These are phyloP conservation scores for Vigna radiata DNA, from an alignment of 306 rosid genomes.

Conservation along the genomic window DNA sequence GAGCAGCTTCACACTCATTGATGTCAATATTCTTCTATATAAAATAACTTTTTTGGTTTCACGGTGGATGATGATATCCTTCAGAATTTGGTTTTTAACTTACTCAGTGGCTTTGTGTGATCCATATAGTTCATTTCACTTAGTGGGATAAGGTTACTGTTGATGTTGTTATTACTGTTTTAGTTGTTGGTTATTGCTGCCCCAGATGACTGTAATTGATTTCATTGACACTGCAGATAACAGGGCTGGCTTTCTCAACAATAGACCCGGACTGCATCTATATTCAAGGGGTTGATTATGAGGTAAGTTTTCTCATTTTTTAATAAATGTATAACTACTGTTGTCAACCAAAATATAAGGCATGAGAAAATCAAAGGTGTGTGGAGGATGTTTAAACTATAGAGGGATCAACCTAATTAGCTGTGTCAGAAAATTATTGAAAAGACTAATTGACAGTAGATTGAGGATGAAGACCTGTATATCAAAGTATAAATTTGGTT, in stretches of 20 bases:
- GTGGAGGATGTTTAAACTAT: not conserved
- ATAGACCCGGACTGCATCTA: conserved; percentile 73
- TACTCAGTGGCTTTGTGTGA: not conserved
- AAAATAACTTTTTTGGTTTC: not conserved
- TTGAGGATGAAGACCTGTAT: conserved; percentile 14
- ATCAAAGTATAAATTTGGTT: conserved; percentile 13
- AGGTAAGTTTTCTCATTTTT: conserved; percentile 56
- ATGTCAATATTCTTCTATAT: not conserved
- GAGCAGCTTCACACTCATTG: conserved; percentile 13
- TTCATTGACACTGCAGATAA: conserved; percentile 67
- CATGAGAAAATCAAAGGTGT: conserved; percentile 15
- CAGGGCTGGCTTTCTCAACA: conserved; percentile 82
- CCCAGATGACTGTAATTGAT: conserved; percentile 13
- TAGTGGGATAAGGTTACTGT: not conserved
- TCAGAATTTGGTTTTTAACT: not conserved
- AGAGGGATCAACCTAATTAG: not conserved
- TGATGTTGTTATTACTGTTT: not conserved
- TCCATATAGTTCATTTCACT: not conserved
- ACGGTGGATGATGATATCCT: not conserved
- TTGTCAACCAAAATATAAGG: conserved; percentile 13
- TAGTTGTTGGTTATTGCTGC: conserved; percentile 10
- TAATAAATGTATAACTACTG: not conserved
- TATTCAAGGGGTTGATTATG: conserved; percentile 90
- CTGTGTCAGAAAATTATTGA: not conserved
- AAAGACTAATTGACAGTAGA: not conserved